These are phyloP conservation scores for Aspergillus phoenicis DNA, from an alignment of 2,329 filamentous ascomycete genomes.

Conservation along the genomic window DNA sequence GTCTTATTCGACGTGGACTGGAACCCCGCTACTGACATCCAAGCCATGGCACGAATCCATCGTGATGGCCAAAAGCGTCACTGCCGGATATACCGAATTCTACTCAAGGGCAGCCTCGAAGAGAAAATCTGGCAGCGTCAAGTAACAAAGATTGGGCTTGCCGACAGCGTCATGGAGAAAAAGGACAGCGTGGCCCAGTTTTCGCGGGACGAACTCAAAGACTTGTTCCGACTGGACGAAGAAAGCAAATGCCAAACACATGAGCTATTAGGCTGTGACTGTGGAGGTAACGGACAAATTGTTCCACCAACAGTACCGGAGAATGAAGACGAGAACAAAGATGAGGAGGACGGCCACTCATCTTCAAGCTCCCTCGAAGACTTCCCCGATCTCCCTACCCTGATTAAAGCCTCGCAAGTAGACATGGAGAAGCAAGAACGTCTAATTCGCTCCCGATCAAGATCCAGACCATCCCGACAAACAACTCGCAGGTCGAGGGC, in stretches of 20 bases:
- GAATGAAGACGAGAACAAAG: slow-evolving; percentile 1
- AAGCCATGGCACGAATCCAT: slow-evolving; percentile 75
- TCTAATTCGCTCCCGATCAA: neutral
- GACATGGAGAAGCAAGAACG: slow-evolving; percentile 40
- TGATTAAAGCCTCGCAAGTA: slow-evolving; percentile 46
- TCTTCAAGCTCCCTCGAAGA: slow-evolving; percentile 22
- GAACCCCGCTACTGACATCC: slow-evolving; percentile 73
- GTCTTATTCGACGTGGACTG: slow-evolving; percentile 75
- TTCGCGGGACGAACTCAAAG: slow-evolving; percentile 65
- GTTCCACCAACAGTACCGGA: neutral
- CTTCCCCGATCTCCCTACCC: slow-evolving; percentile 32
- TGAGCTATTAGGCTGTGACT: slow-evolving; percentile 65
- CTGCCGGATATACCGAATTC: slow-evolving; percentile 69
- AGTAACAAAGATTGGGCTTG: slow-evolving; percentile 69
- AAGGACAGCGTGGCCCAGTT: slow-evolving; percentile 64
- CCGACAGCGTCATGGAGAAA: slow-evolving; percentile 71
- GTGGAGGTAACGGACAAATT: slow-evolving; percentile 56
- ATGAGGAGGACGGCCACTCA: slow-evolving; percentile 6
- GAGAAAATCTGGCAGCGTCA: slow-evolving; percentile 77
- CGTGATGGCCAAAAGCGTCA: slow-evolving; percentile 69
- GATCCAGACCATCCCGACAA: too few species aligned
- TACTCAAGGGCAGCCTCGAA: slow-evolving; percentile 69
- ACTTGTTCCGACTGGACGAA: slow-evolving; percentile 68
- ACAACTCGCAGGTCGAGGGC: neutral
- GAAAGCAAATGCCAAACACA: slow-evolving; percentile 66